These are phyloP conservation scores for Takakia lepidozioides DNA, from an alignment of 225 moss, liverwort and hornwort genomes.

Conservation along the genomic window DNA sequence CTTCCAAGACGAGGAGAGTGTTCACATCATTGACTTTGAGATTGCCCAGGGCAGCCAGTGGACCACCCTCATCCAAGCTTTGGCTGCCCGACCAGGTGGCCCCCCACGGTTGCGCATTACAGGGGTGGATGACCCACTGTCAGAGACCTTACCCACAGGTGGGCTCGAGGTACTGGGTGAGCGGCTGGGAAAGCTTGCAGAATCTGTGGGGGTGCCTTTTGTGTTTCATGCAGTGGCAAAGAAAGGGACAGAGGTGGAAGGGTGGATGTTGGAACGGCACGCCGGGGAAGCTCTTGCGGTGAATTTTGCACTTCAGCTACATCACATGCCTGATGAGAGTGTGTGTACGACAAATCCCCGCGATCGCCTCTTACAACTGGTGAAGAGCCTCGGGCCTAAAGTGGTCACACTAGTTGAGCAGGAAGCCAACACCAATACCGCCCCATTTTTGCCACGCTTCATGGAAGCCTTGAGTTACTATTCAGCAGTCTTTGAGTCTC, in stretches of 20 bases:
- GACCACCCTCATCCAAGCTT: conserved; percentile 62
- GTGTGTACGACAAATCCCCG: conserved; percentile 49
- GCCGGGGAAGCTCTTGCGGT: conserved; percentile 63
- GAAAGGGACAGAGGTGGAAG: conserved; percentile 35
- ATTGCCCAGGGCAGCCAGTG: conserved; percentile 66
- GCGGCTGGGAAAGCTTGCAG: conserved; percentile 53
- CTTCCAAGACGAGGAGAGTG: conserved; percentile 56
- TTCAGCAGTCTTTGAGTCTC: conserved; percentile 60
- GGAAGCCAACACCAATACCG: conserved; percentile 58
- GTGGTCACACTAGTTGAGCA: conserved; percentile 69
- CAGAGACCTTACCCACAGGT: conserved; percentile 16
- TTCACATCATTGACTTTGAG: conserved; percentile 69
- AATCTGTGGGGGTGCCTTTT: conserved; percentile 55
- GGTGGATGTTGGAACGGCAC: conserved; percentile 61
- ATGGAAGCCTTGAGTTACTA: conserved; percentile 67
- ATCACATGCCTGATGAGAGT: conserved; percentile 47
- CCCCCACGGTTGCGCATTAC: conserved; percentile 67
- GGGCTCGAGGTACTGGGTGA: conserved; percentile 52
- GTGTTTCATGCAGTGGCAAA: conserved; percentile 53
- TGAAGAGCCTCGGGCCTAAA: conserved; percentile 55
- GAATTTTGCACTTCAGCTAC: conserved; percentile 37
- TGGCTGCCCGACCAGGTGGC: conserved; percentile 67
- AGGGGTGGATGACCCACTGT: conserved; percentile 35
- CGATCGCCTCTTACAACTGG: conserved; percentile 50
- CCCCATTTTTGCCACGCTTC: conserved; percentile 55